A percentile compares a stretch with the other conserved stretches of the same genome.
Conservation (phyloP, 2,329 filamentous ascomycete genomes). For the Lasiodiplodia theobromae region DNA sequence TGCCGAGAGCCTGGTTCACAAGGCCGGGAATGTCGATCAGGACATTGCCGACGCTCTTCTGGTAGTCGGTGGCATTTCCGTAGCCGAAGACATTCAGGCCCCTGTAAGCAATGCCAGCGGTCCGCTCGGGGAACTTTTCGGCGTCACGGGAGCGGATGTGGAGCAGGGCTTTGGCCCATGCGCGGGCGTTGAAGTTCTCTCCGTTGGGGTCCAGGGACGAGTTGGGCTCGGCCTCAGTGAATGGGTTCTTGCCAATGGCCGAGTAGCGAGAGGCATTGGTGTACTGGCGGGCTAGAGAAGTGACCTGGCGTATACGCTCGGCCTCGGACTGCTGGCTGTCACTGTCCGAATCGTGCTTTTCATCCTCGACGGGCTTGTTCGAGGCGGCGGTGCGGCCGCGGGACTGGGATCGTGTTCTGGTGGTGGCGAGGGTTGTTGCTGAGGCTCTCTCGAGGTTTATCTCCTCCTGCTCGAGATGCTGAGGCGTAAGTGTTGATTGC, state of each 20-base stretch:
- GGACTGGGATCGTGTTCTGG: constrained; percentile 34
- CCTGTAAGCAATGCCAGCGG: constrained; percentile 56
- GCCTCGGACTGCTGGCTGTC: constrained; percentile 36
- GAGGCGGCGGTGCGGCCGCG: constrained; percentile 36
- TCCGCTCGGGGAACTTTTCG: constrained; percentile 50
- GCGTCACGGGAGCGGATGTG: constrained; percentile 53
- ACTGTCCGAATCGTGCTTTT: constrained; percentile 36
- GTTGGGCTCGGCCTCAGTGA: constrained; percentile 47
- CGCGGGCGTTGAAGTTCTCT: constrained; percentile 55
- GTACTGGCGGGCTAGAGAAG: constrained; percentile 51
- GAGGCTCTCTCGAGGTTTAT: constrained; percentile 30
- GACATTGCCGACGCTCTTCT: constrained; percentile 59
- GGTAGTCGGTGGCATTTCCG: constrained; percentile 58
- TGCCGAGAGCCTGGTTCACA: constrained; percentile 44
- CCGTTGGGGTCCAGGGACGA: constrained; percentile 56
- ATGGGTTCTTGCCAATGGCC: constrained; percentile 47
- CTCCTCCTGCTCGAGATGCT: background rate
- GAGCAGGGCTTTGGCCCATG: constrained; percentile 59
- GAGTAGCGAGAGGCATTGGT: constrained; percentile 50
- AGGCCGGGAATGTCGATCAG: constrained; percentile 51
- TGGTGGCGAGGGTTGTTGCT: constrained; percentile 13
- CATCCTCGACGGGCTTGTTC: constrained; percentile 34
- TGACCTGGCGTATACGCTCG: constrained; percentile 47
- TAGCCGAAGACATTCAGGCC: constrained; percentile 58
- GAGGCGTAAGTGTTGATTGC: background rate